A percentile compares a stretch with the other conserved stretches of the same genome.
These are phyloP conservation scores for Calonectria leucothoes DNA, from an alignment of 2,329 filamentous ascomycete species.

Conservation along the genomic window DNA sequence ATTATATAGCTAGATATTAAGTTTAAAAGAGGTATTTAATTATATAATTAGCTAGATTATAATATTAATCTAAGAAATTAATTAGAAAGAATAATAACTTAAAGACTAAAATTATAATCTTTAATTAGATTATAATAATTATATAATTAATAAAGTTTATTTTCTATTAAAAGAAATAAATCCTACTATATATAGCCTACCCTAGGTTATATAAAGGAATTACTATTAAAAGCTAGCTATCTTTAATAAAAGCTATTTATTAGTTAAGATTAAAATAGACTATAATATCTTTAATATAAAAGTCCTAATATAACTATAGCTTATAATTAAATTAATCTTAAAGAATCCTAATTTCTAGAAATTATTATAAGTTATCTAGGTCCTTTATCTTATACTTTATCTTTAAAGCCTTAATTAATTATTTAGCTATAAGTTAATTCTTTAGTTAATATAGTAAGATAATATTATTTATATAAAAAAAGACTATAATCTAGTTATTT, in stretches of 20 bases:
- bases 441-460: background rate
- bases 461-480: constrained; percentile 2
- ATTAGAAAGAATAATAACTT: background rate
- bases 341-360: background rate
- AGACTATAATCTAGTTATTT: background rate
- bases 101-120: background rate
- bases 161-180: background rate
- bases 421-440: background rate
- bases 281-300: background rate
- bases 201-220: background rate
- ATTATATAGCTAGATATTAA: background rate
- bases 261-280: background rate
- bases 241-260: background rate
- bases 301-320: background rate
- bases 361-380: background rate
- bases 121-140: background rate
- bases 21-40: background rate
- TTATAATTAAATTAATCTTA: background rate
- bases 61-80: background rate
- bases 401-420: background rate
- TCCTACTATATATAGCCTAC: background rate
- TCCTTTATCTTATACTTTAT: background rate
- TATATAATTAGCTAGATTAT: background rate
- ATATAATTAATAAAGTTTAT: background rate
- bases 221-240: background rate